phyloP scores from a whole-genome alignment of 2,329 filamentous ascomycete species.

The Monosporascus sp. region DNA sequence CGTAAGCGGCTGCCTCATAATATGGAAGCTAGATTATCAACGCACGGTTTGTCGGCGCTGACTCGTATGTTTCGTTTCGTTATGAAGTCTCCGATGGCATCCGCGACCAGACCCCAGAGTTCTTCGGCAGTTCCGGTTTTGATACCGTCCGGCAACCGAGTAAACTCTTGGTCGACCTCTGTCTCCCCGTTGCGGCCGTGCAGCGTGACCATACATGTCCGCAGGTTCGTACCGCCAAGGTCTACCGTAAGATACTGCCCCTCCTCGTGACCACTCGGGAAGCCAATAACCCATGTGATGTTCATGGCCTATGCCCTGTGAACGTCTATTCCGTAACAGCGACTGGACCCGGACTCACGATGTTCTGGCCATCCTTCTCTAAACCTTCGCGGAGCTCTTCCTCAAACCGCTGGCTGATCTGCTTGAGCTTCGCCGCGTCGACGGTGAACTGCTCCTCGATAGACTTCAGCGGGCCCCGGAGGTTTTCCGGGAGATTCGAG shows the following conservation, averaged over 20 bases:
- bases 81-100: too few species aligned
- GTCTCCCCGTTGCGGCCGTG: slow-evolving; percentile 50
- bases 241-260: slow-evolving; percentile 67
- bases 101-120: slow-evolving; percentile 49
- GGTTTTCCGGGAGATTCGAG: too few species aligned
- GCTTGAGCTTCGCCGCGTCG: slow-evolving; percentile 57
- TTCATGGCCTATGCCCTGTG: slow-evolving; percentile 1
- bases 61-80: too few species aligned
- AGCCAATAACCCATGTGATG: slow-evolving; percentile 2
- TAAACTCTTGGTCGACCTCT: slow-evolving; percentile 65
- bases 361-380: slow-evolving; percentile 8
- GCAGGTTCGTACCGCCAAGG: slow-evolving; percentile 67
- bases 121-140: slow-evolving; percentile 60
- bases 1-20: too few species aligned
- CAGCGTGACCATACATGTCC: slow-evolving; percentile 64
- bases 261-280: slow-evolving; percentile 28
- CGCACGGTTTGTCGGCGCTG: too few species aligned
- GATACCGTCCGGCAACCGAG: slow-evolving; percentile 61
- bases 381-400: slow-evolving; percentile 1
- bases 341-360: slow-evolving; percentile 5
- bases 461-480: too few species aligned
- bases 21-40: too few species aligned
- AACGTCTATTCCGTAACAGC: slow-evolving; percentile 1
- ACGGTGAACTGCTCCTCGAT: slow-evolving; percentile 61
- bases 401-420: slow-evolving; percentile 52